Evolutionary conservation across 345 rosid genomes (phyloP).

Genomic region (Salix caprea): DNA sequence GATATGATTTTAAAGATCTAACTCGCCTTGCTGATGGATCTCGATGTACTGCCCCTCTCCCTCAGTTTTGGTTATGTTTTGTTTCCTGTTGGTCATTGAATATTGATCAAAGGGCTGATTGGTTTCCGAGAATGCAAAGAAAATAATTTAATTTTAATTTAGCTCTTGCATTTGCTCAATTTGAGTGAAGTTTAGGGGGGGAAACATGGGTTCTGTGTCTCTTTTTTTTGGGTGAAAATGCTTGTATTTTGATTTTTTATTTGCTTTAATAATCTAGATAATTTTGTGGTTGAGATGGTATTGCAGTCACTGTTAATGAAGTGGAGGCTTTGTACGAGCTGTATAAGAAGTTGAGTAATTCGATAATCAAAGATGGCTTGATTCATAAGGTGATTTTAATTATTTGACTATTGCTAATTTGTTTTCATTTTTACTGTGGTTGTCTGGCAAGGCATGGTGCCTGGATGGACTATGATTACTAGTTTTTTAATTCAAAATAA

Average conservation of each 20-base stretch:
- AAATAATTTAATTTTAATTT: no score
- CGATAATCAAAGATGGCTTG: conserved; percentile 60
- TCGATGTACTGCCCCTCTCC: conserved; percentile 35
- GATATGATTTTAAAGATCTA: conserved; percentile 26
- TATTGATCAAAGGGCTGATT: background rate
- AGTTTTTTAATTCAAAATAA: no score
- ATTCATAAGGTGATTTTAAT: conserved; percentile 59
- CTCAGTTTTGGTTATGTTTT: background rate
- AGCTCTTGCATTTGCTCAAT: no score
- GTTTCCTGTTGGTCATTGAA: background rate
- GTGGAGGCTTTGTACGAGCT: conserved; percentile 70
- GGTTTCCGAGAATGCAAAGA: no score
- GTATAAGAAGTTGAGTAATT: conserved; percentile 61
- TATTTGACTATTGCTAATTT: background rate
- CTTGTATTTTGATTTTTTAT: background rate
- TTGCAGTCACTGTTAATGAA: conserved; percentile 64
- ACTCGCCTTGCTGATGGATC: conserved; percentile 58
- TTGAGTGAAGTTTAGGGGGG: no score
- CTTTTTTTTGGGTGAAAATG: background rate
- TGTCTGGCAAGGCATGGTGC: background rate
- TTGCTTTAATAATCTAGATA: background rate
- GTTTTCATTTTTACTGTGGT: background rate
- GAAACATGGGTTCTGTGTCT: background rate
- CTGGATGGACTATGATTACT: background rate
- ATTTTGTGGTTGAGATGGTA: background rate